phyloP scores from a whole-genome alignment of 805 yeast genomes.

The Myxozyma neotropica region DNA sequence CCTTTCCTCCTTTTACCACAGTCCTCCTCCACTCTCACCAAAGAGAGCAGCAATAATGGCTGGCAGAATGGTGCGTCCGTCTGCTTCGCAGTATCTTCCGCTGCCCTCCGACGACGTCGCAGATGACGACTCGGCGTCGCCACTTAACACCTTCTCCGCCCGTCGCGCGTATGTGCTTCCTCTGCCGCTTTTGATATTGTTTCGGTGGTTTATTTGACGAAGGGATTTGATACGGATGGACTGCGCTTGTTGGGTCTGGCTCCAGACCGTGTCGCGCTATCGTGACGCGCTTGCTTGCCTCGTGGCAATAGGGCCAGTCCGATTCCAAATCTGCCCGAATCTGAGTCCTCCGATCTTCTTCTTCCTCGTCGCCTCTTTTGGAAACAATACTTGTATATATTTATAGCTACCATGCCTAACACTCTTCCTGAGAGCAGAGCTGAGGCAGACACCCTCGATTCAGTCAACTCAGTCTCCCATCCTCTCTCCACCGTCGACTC shows the following conservation, averaged over 20 bases:
- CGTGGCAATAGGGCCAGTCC: no score
- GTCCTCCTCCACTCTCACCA: neutral
- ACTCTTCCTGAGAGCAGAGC: slow-evolving; percentile 20
- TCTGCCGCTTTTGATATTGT: neutral
- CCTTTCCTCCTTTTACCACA: neutral
- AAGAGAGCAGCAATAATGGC: slow-evolving; percentile 9
- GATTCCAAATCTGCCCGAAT: no score
- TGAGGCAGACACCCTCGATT: neutral
- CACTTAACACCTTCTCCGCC: slow-evolving; percentile 20
- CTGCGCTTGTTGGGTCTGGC: no score
- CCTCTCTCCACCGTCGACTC: slow-evolving; percentile 19
- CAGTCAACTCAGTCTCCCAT: neutral
- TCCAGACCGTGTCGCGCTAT: no score
- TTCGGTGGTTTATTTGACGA: neutral
- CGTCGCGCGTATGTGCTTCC: slow-evolving; percentile 15
- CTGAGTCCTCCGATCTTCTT: no score
- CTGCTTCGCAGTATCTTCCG: slow-evolving; percentile 24
- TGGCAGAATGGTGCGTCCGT: slow-evolving; percentile 29
- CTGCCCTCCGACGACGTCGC: slow-evolving; percentile 25
- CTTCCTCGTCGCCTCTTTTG: no score
- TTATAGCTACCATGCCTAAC: slow-evolving; percentile 25
- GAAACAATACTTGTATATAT: no score
- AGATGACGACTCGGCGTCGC: slow-evolving; percentile 18
- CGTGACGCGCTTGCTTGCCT: no score
- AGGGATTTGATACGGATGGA: neutral